Percentiles rank a stretch among this genome's conserved stretches.
Evolutionary conservation across 257 asterid species (phyloP).

Genomic region (Asclepias syriaca): DNA sequence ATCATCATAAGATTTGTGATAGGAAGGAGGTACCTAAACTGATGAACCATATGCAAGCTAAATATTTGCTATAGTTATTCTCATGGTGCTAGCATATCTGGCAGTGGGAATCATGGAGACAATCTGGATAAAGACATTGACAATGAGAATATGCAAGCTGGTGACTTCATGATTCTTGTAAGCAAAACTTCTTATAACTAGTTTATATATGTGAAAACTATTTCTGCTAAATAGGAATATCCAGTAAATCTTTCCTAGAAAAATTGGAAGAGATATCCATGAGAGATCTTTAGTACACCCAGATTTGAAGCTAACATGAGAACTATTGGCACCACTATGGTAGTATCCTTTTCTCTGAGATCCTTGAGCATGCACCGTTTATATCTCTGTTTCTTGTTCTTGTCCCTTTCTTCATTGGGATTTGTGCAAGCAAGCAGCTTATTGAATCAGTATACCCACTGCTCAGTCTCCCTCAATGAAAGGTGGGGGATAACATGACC

Average conservation of each 20-base stretch:
- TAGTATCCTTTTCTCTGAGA: background rate
- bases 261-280: background rate
- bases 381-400: background rate
- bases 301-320: background rate
- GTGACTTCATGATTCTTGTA: slow-evolving; percentile 81
- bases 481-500: background rate
- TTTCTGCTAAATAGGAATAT: slow-evolving; percentile 1
- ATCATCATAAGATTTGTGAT: slow-evolving; percentile 74
- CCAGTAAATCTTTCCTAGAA: background rate
- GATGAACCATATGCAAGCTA: slow-evolving; percentile 24
- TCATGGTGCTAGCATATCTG: slow-evolving; percentile 37
- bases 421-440: background rate
- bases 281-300: background rate
- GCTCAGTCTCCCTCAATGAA: no score
- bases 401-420: background rate
- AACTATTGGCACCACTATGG: slow-evolving; percentile 2
- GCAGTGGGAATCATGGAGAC: slow-evolving; percentile 71
- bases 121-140: slow-evolving; percentile 61
- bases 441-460: background rate
- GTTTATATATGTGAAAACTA: slow-evolving; percentile 11
- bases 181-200: slow-evolving; percentile 23
- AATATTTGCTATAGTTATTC: slow-evolving; percentile 22
- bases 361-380: background rate
- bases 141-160: slow-evolving; percentile 56
- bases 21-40: slow-evolving; percentile 62